These are phyloP conservation scores for Neurospora intermedia DNA, from an alignment of 495 filamentous ascomycete species.

Conservation along the genomic window DNA sequence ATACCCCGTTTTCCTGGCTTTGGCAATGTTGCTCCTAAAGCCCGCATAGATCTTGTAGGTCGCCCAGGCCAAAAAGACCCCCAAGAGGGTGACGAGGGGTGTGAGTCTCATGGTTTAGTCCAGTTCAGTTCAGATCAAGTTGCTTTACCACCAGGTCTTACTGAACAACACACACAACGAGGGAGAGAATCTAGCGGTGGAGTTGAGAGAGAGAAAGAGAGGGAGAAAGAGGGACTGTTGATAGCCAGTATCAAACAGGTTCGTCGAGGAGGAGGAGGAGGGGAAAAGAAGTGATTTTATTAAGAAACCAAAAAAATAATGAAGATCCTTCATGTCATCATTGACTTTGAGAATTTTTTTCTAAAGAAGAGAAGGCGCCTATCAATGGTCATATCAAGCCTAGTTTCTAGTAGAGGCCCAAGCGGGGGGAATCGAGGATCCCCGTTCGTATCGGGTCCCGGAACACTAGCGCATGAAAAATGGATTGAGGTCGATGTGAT, in stretches of 20 bases:
- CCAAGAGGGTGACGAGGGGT: constrained; percentile 6
- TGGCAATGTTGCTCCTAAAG: constrained; percentile 28
- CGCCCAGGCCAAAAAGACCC: constrained; percentile 1
- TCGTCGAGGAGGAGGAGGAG: neutral
- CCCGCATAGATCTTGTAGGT: constrained; percentile 17
- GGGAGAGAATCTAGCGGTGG: neutral
- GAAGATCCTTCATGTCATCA: neutral
- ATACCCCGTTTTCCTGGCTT: constrained; percentile 34
- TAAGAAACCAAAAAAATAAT: neutral
- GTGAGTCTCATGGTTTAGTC: neutral
- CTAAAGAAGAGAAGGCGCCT: neutral
- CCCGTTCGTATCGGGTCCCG: neutral
- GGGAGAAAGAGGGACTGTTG: neutral
- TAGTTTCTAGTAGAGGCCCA: neutral
- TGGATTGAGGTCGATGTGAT: neutral
- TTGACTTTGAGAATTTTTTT: neutral
- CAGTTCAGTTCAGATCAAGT: too few species aligned
- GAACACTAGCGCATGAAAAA: neutral
- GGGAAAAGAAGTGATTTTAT: neutral
- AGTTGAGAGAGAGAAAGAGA: neutral
- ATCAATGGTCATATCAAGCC: neutral
- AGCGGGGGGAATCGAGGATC: neutral
- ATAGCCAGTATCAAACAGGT: neutral
- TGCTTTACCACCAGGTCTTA: too few species aligned
- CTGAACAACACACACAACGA: neutral